phyloP scores from a whole-genome alignment of 352 stramenopile species.

The Halophytophthora polymorphica region DNA sequence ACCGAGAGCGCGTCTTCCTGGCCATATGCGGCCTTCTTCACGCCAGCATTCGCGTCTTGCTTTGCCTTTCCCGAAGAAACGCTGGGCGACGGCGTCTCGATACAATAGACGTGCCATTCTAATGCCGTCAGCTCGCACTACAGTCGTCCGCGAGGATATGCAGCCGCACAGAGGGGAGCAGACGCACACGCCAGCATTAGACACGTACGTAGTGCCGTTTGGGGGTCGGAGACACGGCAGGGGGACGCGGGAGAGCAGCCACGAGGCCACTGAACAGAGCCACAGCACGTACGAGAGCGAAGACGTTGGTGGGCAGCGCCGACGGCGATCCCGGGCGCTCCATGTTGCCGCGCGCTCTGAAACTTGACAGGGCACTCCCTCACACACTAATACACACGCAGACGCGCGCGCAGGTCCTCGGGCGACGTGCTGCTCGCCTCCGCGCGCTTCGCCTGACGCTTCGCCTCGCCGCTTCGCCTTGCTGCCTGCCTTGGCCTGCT shows the following conservation, averaged over 20 bases:
- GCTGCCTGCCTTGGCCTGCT: no score
- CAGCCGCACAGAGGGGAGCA: background rate
- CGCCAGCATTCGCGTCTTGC: no score
- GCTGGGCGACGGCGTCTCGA: background rate
- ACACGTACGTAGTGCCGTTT: no score
- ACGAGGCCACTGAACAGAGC: background rate
- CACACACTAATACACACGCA: no score
- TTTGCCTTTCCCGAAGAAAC: slow-evolving; percentile 1
- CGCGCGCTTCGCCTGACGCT: no score
- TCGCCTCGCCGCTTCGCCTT: no score
- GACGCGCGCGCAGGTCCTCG: no score
- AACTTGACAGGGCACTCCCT: no score
- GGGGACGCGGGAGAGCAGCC: background rate
- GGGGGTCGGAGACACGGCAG: slow-evolving; percentile 6
- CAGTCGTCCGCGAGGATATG: background rate
- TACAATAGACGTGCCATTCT: background rate
- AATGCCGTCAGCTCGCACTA: background rate
- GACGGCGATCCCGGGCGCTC: slow-evolving; percentile 10
- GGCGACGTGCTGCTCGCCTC: no score
- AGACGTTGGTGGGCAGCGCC: slow-evolving; percentile 36
- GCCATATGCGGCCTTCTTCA: slow-evolving; percentile 12
- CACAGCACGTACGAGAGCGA: slow-evolving; percentile 35
- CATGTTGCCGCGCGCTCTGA: slow-evolving; percentile 34
- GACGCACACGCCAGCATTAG: no score
- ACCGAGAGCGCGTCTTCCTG: slow-evolving; percentile 22